Evolutionary conservation across 441 rosid species (phyloP), one percentile per base, ranked within the genome.

Genomic region (Erodium texanum): DNA sequence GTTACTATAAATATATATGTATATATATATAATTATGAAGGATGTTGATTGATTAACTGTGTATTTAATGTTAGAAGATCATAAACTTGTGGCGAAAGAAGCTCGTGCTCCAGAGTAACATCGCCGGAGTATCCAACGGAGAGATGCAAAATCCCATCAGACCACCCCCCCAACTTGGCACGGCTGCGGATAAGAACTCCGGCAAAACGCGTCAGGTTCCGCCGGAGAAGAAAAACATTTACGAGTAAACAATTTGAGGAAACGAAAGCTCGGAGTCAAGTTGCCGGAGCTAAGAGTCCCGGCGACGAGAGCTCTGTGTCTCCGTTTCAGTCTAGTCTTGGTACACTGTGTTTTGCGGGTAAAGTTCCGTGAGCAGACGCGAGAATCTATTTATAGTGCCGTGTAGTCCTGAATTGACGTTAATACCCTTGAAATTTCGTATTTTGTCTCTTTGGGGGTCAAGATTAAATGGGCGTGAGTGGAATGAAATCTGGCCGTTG

Each of bases 51-150:
- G n/a, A 7, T 45, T 63, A 22, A 67, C 6, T 4, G 38, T 19
- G 32, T 34, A 18, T 7, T 27, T 27, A 27, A 58, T 10, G 29
- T 75, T 85, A 90, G 78, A 93, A 89, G 73, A 89, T 82, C 86
- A 87, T 86, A 69, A 84, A 82, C 96, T 93, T 93, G 79, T 93
- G 98, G 72, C 98, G 98, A 65, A 93, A 93, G 86, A 93, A 93
- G 81, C 98, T 93, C 0, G 98, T 89, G 45, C 84, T 90, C 98
- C 98, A 93, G 32, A 93, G 83, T 72, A 90, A 74, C 91, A 96
- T 93, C 65, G 96, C 90, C 70, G 98, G 96, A 50, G 87, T 82
- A 65, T 83, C 92, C 71, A 93, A 73, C 43, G 93, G 95, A 59
- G 90, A 89, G 62, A 87, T 81, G 69, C 91, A 89, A 83, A 74